phyloP scores from a whole-genome alignment of 1,284 basidiomycete species.

The Volvariella surrecta region DNA sequence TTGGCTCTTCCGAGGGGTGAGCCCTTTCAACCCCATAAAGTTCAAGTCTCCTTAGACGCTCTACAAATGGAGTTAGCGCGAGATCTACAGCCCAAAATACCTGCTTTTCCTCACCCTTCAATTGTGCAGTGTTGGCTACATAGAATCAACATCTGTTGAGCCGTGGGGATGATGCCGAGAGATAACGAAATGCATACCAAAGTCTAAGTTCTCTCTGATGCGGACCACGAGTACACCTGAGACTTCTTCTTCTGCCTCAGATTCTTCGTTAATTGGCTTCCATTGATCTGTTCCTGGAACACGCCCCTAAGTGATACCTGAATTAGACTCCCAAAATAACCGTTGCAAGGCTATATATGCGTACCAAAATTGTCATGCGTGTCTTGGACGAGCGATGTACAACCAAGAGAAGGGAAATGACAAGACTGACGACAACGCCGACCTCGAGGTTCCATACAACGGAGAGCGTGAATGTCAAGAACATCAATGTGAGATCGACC shows the following conservation, averaged over 20 bases:
- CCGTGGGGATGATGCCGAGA: not conserved
- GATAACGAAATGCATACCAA: conserved; percentile 38
- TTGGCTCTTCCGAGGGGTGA: conserved; percentile 84
- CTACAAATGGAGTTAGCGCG: conserved; percentile 24
- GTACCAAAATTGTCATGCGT: conserved; percentile 40
- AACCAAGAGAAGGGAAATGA: conserved; percentile 81
- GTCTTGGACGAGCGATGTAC: conserved; percentile 78
- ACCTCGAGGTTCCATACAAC: conserved; percentile 77
- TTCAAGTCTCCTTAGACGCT: conserved; percentile 76
- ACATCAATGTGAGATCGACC: conserved; percentile 80
- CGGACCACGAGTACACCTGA: conserved; percentile 76
- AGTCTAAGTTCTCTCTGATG: conserved; percentile 76
- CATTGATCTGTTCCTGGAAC: conserved; percentile 77
- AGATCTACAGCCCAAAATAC: not conserved
- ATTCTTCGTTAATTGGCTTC: conserved; percentile 76
- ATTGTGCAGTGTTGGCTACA: conserved; percentile 80
- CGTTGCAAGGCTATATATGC: conserved; percentile 9
- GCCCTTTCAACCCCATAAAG: conserved; percentile 68
- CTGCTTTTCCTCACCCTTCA: conserved; percentile 47
- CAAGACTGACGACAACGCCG: conserved; percentile 78
- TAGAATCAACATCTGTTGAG: conserved; percentile 4
- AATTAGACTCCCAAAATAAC: not conserved
- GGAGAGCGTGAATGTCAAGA: conserved; percentile 75
- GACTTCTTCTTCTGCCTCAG: conserved; percentile 67
- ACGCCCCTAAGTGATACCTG: conserved; percentile 41